phyloP scores from a whole-genome alignment of 164 flowering plant species.

The Hamamelis virginiana region DNA sequence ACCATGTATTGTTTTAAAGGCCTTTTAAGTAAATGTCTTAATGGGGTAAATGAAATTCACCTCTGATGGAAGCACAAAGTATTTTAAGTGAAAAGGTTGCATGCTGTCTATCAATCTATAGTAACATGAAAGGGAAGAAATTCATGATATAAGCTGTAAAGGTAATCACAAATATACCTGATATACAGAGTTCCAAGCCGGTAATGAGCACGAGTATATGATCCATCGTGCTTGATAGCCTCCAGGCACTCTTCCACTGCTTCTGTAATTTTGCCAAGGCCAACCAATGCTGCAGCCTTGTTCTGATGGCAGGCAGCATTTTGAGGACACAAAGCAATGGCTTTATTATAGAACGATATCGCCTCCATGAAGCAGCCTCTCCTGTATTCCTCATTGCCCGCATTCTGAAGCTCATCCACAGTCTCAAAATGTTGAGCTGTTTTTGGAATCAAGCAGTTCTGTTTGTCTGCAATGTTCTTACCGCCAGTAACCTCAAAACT shows the following conservation, averaged over 20 bases:
- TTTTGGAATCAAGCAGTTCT: background rate
- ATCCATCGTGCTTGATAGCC: constrained; percentile 23
- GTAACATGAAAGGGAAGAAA: background rate
- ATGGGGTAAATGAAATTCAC: no score
- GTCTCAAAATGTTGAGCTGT: background rate
- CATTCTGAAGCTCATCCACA: constrained; percentile 17
- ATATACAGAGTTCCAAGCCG: constrained; percentile 23
- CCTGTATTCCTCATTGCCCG: constrained; percentile 26
- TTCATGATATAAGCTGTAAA: background rate
- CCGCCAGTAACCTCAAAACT: background rate
- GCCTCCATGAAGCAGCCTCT: constrained; percentile 19
- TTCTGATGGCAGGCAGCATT: constrained; percentile 26
- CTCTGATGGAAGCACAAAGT: no score
- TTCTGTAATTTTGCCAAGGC: constrained; percentile 17
- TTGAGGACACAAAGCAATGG: constrained; percentile 18
- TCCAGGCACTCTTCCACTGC: constrained; percentile 24
- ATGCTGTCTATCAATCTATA: background rate
- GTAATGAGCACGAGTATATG: constrained; percentile 22
- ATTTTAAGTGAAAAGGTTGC: no score
- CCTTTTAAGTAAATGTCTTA: no score
- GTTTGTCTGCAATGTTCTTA: background rate
- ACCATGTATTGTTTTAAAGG: no score
- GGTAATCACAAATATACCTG: constrained; percentile 12
- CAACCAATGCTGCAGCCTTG: constrained; percentile 28
- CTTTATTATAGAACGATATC: constrained; percentile 21